phyloP scores from a whole-genome alignment of 768 basidiomycete species.

The Hygrophoropsis aurantiaca region DNA sequence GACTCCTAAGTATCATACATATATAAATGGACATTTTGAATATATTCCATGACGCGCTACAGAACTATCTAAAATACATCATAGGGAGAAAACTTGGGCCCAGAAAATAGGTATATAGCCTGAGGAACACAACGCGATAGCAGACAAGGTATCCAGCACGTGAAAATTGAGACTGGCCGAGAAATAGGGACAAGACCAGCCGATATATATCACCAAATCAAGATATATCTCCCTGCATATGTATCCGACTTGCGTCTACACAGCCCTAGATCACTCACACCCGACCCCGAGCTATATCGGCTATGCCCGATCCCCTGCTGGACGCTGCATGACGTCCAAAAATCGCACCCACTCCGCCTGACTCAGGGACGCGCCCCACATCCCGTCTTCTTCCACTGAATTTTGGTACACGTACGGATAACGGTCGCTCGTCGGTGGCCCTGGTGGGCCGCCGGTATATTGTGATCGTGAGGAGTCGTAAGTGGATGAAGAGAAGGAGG shows the following conservation, averaged over 20 bases:
- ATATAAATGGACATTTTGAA: background rate
- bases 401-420: constrained; percentile 41
- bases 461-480: constrained; percentile 14
- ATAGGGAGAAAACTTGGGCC: too few relatives aligned
- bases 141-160: constrained; percentile 10
- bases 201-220: too few relatives aligned
- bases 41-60: background rate
- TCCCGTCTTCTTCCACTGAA: constrained; percentile 54
- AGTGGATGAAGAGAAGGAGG: too few relatives aligned
- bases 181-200: constrained; percentile 9
- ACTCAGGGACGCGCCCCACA: constrained; percentile 79
- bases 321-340: constrained; percentile 63
- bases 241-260: too few relatives aligned
- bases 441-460: constrained; percentile 21
- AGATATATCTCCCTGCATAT: too few relatives aligned
- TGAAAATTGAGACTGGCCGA: constrained; percentile 20
- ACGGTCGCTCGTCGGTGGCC: constrained; percentile 18
- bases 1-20: too few relatives aligned
- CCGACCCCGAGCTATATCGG: background rate
- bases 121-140: too few relatives aligned
- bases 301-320: constrained; percentile 25
- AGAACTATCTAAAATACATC: background rate
- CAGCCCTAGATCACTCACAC: background rate
- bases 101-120: too few relatives aligned
- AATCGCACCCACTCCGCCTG: constrained; percentile 73